Evolutionary conservation across 305 asterid genomes (phyloP).

Genomic region (Fraxinus velutina): DNA sequence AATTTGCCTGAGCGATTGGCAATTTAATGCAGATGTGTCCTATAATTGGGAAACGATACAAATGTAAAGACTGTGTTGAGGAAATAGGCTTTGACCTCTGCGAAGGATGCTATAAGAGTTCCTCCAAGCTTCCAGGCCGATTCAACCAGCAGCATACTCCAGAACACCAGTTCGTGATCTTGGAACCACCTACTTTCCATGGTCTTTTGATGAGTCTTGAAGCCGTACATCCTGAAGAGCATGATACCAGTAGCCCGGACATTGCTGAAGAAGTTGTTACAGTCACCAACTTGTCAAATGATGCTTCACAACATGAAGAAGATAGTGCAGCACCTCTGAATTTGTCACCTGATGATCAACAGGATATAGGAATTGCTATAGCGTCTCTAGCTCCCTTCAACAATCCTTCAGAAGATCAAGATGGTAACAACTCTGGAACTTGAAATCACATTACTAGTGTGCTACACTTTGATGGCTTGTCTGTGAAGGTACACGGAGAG

Average conservation of each 20-base stretch:
- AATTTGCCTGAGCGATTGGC: neutral
- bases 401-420: neutral
- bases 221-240: constrained; percentile 13
- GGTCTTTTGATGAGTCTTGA: constrained; percentile 16
- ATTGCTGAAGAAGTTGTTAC: neutral
- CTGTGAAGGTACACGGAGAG: neutral
- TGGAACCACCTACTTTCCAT: constrained; percentile 6
- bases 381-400: neutral
- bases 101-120: constrained; percentile 45
- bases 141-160: constrained; percentile 76
- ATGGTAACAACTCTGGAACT: neutral
- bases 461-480: neutral
- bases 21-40: constrained; percentile 55
- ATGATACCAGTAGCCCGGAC: neutral
- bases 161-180: constrained; percentile 51
- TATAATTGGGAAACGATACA: constrained; percentile 62
- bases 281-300: neutral
- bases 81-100: constrained; percentile 63
- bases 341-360: constrained; percentile 12
- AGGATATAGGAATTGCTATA: constrained; percentile 2
- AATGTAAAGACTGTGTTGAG: constrained; percentile 69
- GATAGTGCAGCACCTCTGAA: constrained; percentile 5
- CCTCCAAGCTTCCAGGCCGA: constrained; percentile 67
- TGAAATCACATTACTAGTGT: neutral
- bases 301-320: constrained; percentile 13